A percentile compares a stretch with the other conserved stretches of the same genome.
phyloP scores from a whole-genome alignment of 441 rosid genomes.

The Daphne laureola region DNA sequence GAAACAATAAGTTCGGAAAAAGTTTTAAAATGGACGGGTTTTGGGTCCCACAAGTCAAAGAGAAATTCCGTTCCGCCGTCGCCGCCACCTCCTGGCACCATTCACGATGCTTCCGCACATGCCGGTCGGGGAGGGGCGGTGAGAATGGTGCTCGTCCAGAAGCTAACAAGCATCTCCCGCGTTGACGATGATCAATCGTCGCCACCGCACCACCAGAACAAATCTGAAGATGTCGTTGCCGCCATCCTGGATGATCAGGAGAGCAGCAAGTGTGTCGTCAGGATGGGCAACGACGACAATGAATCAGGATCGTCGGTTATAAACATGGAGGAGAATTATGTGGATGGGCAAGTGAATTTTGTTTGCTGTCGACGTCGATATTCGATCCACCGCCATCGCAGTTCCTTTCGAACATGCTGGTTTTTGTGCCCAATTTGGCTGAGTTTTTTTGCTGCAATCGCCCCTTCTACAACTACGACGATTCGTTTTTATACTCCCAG shows the following conservation, averaged over 20 bases:
- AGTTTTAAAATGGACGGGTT: too few species aligned
- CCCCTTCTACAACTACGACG: constrained; percentile 28
- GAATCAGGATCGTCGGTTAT: constrained; percentile 56
- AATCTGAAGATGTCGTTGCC: not conserved
- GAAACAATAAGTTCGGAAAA: too few species aligned
- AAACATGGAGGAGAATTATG: constrained; percentile 48
- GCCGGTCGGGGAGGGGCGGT: too few species aligned
- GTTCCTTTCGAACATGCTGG: constrained; percentile 33
- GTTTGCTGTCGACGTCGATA: constrained; percentile 25
- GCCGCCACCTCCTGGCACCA: too few species aligned
- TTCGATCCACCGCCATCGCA: constrained; percentile 34
- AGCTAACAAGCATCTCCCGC: constrained; percentile 60
- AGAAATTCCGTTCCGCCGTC: too few species aligned
- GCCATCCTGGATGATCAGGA: constrained; percentile 12
- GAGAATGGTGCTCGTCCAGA: constrained; percentile 79
- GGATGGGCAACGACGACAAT: constrained; percentile 30
- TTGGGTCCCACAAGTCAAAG: too few species aligned
- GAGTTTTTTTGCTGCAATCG: constrained; percentile 39
- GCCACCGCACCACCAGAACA: constrained; percentile 1
- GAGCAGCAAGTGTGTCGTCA: not conserved
- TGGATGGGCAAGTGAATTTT: constrained; percentile 53
- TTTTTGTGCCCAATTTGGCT: constrained; percentile 29
- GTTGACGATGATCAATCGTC: constrained; percentile 18
- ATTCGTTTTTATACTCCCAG: constrained; percentile 35
- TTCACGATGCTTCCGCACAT: too few species aligned